Evolutionary conservation across 495 filamentous ascomycete species (phyloP).

Genomic region (Talaromyces ruber): DNA sequence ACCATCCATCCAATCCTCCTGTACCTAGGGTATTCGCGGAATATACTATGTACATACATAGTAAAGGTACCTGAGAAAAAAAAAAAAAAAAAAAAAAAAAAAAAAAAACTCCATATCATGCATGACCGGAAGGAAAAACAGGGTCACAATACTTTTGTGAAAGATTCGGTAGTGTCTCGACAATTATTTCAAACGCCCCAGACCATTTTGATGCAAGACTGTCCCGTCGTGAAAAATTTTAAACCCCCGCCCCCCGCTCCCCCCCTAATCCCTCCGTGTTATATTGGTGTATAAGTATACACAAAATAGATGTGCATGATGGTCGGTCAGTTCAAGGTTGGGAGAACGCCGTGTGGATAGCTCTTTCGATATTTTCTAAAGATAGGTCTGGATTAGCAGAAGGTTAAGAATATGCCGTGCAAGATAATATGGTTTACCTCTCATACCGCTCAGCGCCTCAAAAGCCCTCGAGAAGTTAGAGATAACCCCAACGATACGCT

Average conservation of each 20-base stretch:
- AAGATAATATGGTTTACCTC: constrained; percentile 32
- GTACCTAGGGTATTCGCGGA: not conserved
- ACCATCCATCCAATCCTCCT: not conserved
- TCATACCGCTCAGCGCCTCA: constrained; percentile 54
- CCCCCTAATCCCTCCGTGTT: no score
- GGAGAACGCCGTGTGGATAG: constrained; percentile 36
- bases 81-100: not conserved
- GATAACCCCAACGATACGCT: constrained; percentile 39
- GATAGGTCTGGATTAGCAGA: constrained; percentile 2
- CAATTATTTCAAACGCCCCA: not conserved
- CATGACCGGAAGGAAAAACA: not conserved
- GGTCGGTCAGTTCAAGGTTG: not conserved
- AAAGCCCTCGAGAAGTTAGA: constrained; percentile 51
- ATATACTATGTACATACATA: not conserved
- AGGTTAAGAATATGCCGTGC: not conserved
- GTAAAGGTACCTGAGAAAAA: not conserved
- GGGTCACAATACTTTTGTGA: not conserved
- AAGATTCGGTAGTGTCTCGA: not conserved
- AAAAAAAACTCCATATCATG: not conserved
- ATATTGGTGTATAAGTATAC: not conserved
- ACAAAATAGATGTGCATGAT: not conserved
- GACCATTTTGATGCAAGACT: not conserved
- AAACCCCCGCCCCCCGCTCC: not conserved
- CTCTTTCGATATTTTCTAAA: constrained; percentile 36
- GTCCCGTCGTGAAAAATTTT: not conserved